Base-by-base conservation (phyloP, 176 grass and related monocot genomes). In the Zoysia japonica region DNA sequence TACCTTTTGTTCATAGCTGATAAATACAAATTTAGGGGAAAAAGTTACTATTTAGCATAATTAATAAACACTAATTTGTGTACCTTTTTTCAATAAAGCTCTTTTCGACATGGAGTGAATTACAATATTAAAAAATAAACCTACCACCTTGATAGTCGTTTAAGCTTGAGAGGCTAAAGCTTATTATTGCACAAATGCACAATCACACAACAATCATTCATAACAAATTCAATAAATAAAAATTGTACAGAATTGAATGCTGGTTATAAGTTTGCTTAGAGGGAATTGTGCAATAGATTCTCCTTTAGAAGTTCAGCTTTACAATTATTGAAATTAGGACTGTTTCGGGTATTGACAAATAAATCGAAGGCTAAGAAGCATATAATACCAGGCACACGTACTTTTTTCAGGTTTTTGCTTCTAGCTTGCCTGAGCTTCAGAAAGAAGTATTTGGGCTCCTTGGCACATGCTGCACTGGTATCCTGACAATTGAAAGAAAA, bases 221-320 rank as follows among this genome's bases (percentile, higher is more conserved):
- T 50, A 84, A 28, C n/a, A 66, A 78, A 84, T 53, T 66, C 28
- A 78, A 51, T 6, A 57, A 53, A 15, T 39, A 17, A 6, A 60
- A 80, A 75, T 51, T 67, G 17, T 37, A 68, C 17, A 55, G 61
- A 45, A 87, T 15, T 14, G 35, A 48, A 10, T 65, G 43, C 64
- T 76, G 78, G 77, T 85, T 86, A 99, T 95, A 73, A 99, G 84
- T 65, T 84, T 89, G 71, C 78, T 93, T 7, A 85, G 52, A 65
- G 88, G 88, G 53, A 99, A 95, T 99, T 95, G 67, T 82, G 90
- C 81, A 99, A 65, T 2, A 92, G 96, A 17, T 99, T 89, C 81
- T 95, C 90, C 80, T 87, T 93, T 38, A 99, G 90, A 84, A 99
- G 66, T 89, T 99, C 96, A 40, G 92, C 89, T 93, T 99, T 90